Evolutionary conservation across 2,329 filamentous ascomycete species (phyloP).

Genomic region (Penicillium glabrum): DNA sequence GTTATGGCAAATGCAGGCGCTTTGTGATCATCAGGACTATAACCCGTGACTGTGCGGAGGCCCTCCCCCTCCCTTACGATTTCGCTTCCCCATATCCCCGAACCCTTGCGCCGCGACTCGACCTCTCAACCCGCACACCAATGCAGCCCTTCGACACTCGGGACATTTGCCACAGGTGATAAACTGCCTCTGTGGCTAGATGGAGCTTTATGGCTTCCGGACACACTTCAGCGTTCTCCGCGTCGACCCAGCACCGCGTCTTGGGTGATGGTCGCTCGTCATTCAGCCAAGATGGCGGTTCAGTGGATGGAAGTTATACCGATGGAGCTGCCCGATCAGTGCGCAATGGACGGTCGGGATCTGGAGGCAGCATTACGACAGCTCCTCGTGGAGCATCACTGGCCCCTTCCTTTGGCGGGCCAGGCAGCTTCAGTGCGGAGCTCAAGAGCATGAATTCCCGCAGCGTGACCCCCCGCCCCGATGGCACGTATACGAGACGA

Average conservation of each 20-base stretch:
- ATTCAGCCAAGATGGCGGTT: constrained; percentile 40
- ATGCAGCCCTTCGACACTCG: constrained; percentile 31
- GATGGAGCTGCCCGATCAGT: constrained; percentile 32
- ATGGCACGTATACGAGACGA: constrained; percentile 53
- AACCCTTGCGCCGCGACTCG: constrained; percentile 24
- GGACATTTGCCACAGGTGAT: constrained; percentile 35
- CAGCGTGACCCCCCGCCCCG: constrained; percentile 59
- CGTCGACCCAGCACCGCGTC: constrained; percentile 42
- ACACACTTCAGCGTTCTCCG: constrained; percentile 43
- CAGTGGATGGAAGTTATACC: constrained; percentile 40
- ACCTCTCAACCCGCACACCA: constrained; percentile 23
- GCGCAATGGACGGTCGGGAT: constrained; percentile 53
- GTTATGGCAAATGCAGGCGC: constrained; percentile 11
- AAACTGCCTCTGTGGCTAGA: constrained; percentile 37
- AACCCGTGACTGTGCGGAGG: constrained; percentile 23
- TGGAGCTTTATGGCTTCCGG: constrained; percentile 49
- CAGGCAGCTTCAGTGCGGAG: constrained; percentile 87
- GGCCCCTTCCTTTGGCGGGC: constrained; percentile 67
- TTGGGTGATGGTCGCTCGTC: constrained; percentile 39
- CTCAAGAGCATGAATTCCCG: constrained; percentile 70
- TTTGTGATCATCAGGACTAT: constrained; percentile 12
- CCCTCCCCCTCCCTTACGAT: constrained; percentile 17
- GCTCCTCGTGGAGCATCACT: constrained; percentile 66
- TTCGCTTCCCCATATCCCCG: constrained; percentile 19
- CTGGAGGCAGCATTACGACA: constrained; percentile 60